Evolutionary conservation across 2,329 filamentous ascomycete species (phyloP).

Genomic region (Fusarium palustre): DNA sequence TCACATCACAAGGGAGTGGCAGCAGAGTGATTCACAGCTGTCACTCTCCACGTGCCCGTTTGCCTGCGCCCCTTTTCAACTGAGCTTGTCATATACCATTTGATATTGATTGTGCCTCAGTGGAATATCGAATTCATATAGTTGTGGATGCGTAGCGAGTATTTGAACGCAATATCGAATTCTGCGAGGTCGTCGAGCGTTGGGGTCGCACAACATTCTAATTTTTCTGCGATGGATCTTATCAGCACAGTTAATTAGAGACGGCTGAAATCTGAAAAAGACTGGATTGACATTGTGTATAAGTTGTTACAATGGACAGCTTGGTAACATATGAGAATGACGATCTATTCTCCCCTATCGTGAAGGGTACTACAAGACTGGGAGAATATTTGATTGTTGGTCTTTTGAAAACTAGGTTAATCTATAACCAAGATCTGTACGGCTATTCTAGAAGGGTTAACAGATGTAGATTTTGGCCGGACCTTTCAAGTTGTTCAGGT

Average conservation of each 20-base stretch:
- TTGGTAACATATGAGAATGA: neutral
- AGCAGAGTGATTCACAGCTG: neutral
- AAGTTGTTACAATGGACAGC: too few species aligned
- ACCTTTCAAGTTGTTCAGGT: neutral
- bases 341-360: neutral
- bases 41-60: neutral
- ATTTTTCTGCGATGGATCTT: neutral
- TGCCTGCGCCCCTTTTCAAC: neutral
- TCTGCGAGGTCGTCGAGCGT: neutral
- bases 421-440: neutral
- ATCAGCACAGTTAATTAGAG: too few species aligned
- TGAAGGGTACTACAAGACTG: neutral
- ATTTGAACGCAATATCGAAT: neutral
- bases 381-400: neutral
- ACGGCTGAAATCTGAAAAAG: too few species aligned
- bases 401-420: neutral
- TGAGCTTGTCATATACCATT: neutral
- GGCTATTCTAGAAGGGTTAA: neutral
- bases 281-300: too few species aligned
- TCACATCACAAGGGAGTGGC: neutral
- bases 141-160: neutral
- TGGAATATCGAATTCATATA: neutral
- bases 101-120: neutral
- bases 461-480: neutral
- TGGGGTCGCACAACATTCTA: neutral